Conservation (phyloP, 371 early-diverging fungal species). For the Mucor sp. region DNA sequence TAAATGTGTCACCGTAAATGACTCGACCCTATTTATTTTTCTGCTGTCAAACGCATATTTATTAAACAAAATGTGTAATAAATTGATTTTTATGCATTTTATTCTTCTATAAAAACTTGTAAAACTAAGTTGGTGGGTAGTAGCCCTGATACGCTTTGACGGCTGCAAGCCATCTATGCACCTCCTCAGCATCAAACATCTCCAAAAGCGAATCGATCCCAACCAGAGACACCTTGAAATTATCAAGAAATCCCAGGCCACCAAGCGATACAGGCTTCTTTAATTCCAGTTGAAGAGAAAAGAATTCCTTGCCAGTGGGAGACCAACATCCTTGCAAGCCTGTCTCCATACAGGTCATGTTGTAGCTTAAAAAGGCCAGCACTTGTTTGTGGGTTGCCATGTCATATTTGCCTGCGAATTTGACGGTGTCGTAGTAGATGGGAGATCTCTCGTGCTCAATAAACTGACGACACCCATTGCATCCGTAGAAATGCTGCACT, state of each 20-base stretch:
- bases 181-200: too few species aligned
- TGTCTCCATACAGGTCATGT: neutral
- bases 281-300: neutral
- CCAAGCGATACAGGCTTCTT: neutral
- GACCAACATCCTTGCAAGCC: neutral
- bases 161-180: too few species aligned
- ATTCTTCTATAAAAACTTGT: too few species aligned
- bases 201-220: too few species aligned
- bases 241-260: neutral
- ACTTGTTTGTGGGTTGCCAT: neutral
- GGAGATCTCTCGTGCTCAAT: too few species aligned
- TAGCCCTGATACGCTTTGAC: too few species aligned
- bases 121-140: too few species aligned
- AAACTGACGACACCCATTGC: neutral
- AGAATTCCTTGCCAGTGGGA: neutral
- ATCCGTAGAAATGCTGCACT: neutral
- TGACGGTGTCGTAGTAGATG: neutral
- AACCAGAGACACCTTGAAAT: neutral
- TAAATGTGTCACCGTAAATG: neutral
- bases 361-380: neutral
- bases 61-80: too few species aligned
- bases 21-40: neutral
- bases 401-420: neutral
- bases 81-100: too few species aligned
- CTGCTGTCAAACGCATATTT: too few species aligned